Evolutionary conservation across 768 basidiomycete species (phyloP).

Genomic region (Phylloporus scabripes): DNA sequence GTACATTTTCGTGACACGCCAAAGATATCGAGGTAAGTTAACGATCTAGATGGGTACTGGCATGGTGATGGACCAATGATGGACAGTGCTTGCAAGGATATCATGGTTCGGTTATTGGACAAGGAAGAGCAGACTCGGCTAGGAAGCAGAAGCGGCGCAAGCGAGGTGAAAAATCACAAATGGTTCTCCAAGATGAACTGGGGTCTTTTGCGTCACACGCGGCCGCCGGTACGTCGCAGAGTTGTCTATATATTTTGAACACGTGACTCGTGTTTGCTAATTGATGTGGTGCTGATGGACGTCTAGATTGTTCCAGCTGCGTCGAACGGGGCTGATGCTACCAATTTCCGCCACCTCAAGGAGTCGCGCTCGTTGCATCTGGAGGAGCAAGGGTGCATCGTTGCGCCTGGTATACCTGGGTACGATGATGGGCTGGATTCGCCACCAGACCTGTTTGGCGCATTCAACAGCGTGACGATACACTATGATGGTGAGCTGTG

Average conservation of each 20-base stretch:
- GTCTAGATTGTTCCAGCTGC: conserved; percentile 70
- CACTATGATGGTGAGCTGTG: conserved; percentile 71
- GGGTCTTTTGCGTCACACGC: conserved; percentile 89
- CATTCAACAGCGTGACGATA: conserved; percentile 86
- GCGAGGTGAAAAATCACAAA: conserved; percentile 97
- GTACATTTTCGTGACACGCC: conserved; percentile 85
- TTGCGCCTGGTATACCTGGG: conserved; percentile 36
- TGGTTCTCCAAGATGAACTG: conserved; percentile 97
- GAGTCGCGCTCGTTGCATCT: conserved; percentile 91
- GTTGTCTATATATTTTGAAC: not conserved
- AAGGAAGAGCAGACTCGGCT: conserved; percentile 87
- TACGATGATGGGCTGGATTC: conserved; percentile 42
- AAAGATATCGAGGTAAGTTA: conserved; percentile 65
- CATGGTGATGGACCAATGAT: conserved; percentile 5
- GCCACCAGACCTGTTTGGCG: conserved; percentile 65
- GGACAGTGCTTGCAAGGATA: conserved; percentile 79
- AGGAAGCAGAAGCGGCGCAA: conserved; percentile 91
- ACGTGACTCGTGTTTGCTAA: conserved; percentile 10
- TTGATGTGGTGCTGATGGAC: conserved; percentile 16
- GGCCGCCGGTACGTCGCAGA: conserved; percentile 72
- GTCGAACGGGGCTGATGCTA: conserved; percentile 75
- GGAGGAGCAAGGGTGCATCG: conserved; percentile 52
- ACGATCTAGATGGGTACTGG: not conserved
- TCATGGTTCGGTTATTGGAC: conserved; percentile 80
- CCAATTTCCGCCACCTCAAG: conserved; percentile 86